Conservation (phyloP, 1,139 yeast genomes). For the Candida freyschussii region DNA sequence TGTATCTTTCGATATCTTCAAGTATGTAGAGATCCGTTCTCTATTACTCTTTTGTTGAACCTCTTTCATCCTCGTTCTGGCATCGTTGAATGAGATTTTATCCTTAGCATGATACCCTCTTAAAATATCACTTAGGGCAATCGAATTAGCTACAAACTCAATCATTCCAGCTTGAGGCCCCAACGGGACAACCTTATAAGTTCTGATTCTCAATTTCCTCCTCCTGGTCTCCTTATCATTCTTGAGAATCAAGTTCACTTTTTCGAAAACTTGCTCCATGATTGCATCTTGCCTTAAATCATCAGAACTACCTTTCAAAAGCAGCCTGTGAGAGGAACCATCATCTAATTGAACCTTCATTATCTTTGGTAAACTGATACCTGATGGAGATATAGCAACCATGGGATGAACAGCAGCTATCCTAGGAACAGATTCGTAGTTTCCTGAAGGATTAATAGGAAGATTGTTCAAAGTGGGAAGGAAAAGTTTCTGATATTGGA, state of each 20-base stretch:
- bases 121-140: constrained; percentile 65
- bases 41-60: constrained; percentile 43
- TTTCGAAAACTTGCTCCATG: constrained; percentile 94
- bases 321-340: constrained; percentile 53
- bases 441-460: constrained; percentile 33
- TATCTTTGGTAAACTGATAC: constrained; percentile 84
- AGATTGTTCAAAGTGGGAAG: constrained; percentile 59
- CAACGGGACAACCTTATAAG: constrained; percentile 86
- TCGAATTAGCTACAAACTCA: constrained; percentile 81
- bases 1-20: constrained; percentile 45
- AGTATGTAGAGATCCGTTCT: constrained; percentile 48
- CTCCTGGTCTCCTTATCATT: constrained; percentile 53
- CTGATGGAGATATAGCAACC: constrained; percentile 65
- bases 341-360: constrained; percentile 47
- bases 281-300: constrained; percentile 93
- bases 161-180: constrained; percentile 87
- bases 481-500: constrained; percentile 49
- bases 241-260: constrained; percentile 68
- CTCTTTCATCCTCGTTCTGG: constrained; percentile 61
- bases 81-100: constrained; percentile 46
- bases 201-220: constrained; percentile 59
- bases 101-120: constrained; percentile 51
- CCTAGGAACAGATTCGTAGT: constrained; percentile 46
- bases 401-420: constrained; percentile 42
- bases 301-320: constrained; percentile 80